These are phyloP conservation scores for Triangularia verruculosa DNA, from an alignment of 2,329 filamentous ascomycete genomes.

Conservation along the genomic window DNA sequence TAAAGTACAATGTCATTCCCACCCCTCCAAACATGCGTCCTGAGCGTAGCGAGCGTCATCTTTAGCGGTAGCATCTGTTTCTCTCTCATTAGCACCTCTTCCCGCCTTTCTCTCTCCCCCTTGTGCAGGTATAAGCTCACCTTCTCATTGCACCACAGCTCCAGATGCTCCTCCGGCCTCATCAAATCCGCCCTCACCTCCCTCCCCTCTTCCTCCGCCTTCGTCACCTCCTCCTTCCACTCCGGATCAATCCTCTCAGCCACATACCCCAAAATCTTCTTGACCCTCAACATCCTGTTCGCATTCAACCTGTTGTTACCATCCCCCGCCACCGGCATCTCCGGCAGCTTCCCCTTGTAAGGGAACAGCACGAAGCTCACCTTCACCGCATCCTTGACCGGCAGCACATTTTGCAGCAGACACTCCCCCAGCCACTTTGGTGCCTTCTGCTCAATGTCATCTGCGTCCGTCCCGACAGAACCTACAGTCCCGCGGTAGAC, in stretches of 20 bases:
- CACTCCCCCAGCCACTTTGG: constrained; percentile 93
- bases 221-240: constrained; percentile 24
- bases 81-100: constrained; percentile 13
- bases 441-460: constrained; percentile 79
- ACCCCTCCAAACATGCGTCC: constrained; percentile 90
- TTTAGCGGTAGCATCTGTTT: constrained; percentile 65
- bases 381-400: constrained; percentile 88
- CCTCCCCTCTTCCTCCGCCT: constrained; percentile 41
- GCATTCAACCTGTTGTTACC: constrained; percentile 90
- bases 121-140: constrained; percentile 56
- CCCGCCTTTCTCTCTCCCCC: not conserved
- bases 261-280: constrained; percentile 90
- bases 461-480: constrained; percentile 70
- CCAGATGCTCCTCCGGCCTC: constrained; percentile 87
- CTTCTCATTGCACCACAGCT: constrained; percentile 91
- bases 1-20: constrained; percentile 88
- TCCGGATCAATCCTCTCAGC: constrained; percentile 81
- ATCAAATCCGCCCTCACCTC: constrained; percentile 58
- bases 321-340: constrained; percentile 65
- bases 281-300: constrained; percentile 92
- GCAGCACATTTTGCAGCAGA: constrained; percentile 76
- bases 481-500: constrained; percentile 87
- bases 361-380: constrained; percentile 91
- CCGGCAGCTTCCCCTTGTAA: constrained; percentile 70
- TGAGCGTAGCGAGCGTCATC: constrained; percentile 92